These are phyloP conservation scores for Colletotrichum plurivorum DNA, from an alignment of 2,329 filamentous ascomycete species.

Conservation along the genomic window DNA sequence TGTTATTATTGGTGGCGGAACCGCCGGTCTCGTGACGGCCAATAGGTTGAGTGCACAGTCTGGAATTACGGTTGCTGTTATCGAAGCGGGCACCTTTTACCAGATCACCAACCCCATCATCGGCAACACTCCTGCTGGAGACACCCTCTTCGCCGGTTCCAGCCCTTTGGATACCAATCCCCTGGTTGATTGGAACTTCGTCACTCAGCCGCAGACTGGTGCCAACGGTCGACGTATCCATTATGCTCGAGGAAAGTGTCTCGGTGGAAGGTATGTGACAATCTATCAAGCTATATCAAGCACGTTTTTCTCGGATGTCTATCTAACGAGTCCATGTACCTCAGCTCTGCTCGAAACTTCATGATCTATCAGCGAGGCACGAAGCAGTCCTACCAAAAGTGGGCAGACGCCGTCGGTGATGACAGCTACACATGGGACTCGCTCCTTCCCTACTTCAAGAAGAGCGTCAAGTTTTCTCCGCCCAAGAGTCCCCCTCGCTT, in stretches of 20 bases:
- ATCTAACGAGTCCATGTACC: neutral
- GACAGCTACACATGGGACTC: conserved; percentile 47
- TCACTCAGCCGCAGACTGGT: conserved; percentile 45
- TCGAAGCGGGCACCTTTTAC: conserved; percentile 55
- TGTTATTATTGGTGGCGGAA: conserved; percentile 55
- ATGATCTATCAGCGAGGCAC: conserved; percentile 47
- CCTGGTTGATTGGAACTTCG: conserved; percentile 49
- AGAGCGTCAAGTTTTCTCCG: conserved; percentile 49
- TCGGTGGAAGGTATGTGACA: conserved; percentile 45
- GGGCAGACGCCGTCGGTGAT: conserved; percentile 51
- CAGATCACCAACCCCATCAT: conserved; percentile 48
- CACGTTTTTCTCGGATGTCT: neutral
- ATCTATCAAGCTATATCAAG: neutral
- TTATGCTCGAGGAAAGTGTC: conserved; percentile 54
- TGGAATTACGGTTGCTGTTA: conserved; percentile 50
- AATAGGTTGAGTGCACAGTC: conserved; percentile 49
- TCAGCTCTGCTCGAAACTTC: conserved; percentile 46
- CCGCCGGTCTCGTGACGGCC: conserved; percentile 52
- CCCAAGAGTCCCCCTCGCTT: conserved; percentile 41
- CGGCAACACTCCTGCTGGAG: conserved; percentile 20
- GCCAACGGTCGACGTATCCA: conserved; percentile 48
- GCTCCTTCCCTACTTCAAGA: conserved; percentile 50
- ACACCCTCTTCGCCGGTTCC: conserved; percentile 19
- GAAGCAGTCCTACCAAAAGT: conserved; percentile 46
- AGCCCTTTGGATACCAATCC: conserved; percentile 41